Evolutionary conservation across 2,329 filamentous ascomycete genomes (phyloP).

Genomic region (Alternaria sp.): DNA sequence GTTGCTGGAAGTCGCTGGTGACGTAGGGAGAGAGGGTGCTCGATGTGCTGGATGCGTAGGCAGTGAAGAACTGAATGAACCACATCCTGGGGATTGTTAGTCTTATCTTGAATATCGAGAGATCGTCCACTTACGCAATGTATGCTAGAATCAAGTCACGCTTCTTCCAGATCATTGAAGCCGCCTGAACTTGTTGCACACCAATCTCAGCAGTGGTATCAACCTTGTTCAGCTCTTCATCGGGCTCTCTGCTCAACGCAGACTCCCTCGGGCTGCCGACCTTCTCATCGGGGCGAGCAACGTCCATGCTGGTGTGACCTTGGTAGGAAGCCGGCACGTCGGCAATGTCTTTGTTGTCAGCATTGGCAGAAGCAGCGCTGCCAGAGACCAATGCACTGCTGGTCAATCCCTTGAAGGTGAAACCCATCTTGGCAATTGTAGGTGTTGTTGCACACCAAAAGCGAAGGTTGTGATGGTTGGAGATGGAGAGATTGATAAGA

Average conservation of each 20-base stretch:
- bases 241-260: constrained; percentile 25
- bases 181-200: constrained; percentile 42
- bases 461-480: constrained; percentile 6
- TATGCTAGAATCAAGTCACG: constrained; percentile 39
- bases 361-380: constrained; percentile 19
- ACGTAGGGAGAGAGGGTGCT: constrained; percentile 54
- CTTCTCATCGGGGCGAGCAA: constrained; percentile 38
- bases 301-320: constrained; percentile 41
- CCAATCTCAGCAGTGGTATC: constrained; percentile 41
- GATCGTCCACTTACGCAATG: constrained; percentile 32
- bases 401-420: constrained; percentile 44
- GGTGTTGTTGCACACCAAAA: constrained; percentile 9
- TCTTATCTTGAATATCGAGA: not conserved
- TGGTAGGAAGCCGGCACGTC: constrained; percentile 41
- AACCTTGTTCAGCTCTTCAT: constrained; percentile 45
- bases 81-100: constrained; percentile 40
- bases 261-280: constrained; percentile 31
- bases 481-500: constrained; percentile 41
- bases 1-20: constrained; percentile 48
- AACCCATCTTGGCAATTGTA: constrained; percentile 35
- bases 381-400: constrained; percentile 36
- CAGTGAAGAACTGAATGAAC: constrained; percentile 59
- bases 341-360: constrained; percentile 37
- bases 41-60: constrained; percentile 54
- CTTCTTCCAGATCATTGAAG: constrained; percentile 40